A percentile compares a stretch with the other conserved stretches of the same genome.
Conservation (phyloP, 139 green algal genomes). For the Edaphochlamys debaryana region DNA sequence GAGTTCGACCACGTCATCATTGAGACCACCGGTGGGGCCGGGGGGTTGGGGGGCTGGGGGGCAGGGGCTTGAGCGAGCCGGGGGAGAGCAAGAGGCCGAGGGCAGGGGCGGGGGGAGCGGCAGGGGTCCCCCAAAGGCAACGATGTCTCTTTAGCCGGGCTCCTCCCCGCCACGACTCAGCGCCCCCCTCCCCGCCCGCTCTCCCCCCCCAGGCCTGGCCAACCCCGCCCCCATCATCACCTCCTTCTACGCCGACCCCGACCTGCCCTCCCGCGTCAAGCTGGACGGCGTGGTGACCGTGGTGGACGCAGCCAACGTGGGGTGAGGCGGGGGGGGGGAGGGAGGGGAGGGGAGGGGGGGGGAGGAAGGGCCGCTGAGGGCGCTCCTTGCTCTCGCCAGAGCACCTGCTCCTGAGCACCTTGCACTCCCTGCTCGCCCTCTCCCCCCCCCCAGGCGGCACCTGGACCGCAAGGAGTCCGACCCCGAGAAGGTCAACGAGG, state of each 20-base stretch:
- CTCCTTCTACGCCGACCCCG: slow-evolving; percentile 89
- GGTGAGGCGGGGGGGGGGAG: background rate
- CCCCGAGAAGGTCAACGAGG: slow-evolving; percentile 85
- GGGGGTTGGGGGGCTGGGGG: background rate
- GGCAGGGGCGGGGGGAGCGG: background rate
- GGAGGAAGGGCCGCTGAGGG: background rate
- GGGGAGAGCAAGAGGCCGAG: too few relatives aligned
- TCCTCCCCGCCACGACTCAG: background rate
- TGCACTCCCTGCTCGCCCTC: too few relatives aligned
- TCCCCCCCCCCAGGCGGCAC: slow-evolving; percentile 53
- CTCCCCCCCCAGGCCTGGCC: slow-evolving; percentile 83
- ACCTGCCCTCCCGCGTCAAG: slow-evolving; percentile 64
- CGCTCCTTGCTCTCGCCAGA: background rate
- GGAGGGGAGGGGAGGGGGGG: background rate
- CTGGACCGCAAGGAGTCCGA: slow-evolving; percentile 71
- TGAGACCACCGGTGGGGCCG: slow-evolving; percentile 86
- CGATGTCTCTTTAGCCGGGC: too few relatives aligned
- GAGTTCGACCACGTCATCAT: slow-evolving; percentile 95
- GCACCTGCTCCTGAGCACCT: too few relatives aligned
- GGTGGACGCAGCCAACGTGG: slow-evolving; percentile 77
- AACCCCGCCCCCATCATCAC: slow-evolving; percentile 94
- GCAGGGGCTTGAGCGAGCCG: too few relatives aligned
- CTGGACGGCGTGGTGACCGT: slow-evolving; percentile 88
- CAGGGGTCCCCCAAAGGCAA: too few relatives aligned
- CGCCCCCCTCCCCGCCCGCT: slow-evolving; percentile 58